phyloP scores from a whole-genome alignment of 2,329 filamentous ascomycete genomes.

The Colletotrichum kahawae region DNA sequence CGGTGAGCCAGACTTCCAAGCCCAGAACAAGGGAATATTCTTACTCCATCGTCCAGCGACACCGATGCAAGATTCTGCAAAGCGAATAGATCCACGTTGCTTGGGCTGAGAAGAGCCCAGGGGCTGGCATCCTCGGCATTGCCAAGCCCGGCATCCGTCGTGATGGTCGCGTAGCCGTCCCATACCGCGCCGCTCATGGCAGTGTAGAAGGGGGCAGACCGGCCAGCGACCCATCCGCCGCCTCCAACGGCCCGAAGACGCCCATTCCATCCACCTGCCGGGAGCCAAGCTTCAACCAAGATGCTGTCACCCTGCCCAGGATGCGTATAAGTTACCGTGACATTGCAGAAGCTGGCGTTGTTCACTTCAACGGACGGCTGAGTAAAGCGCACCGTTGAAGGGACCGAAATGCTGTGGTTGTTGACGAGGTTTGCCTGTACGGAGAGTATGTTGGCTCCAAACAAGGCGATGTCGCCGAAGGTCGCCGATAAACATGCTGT shows the following conservation, averaged over 20 bases:
- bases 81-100: slow-evolving; percentile 23
- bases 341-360: slow-evolving; percentile 29
- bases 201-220: neutral
- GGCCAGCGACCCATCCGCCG: slow-evolving; percentile 31
- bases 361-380: neutral
- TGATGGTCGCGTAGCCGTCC: slow-evolving; percentile 24
- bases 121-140: neutral
- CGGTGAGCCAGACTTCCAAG: neutral
- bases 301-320: slow-evolving; percentile 26
- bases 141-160: slow-evolving; percentile 26
- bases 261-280: slow-evolving; percentile 30
- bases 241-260: slow-evolving; percentile 34
- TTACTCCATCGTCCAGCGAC: slow-evolving; percentile 36
- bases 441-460: neutral
- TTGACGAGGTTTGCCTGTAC: neutral
- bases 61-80: slow-evolving; percentile 41
- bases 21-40: neutral
- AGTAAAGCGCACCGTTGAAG: neutral
- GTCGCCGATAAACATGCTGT: neutral
- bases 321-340: slow-evolving; percentile 32
- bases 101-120: slow-evolving; percentile 17
- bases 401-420: neutral
- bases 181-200: slow-evolving; percentile 23
- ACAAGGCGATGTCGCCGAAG: neutral
- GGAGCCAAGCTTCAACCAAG: slow-evolving; percentile 29